Conservation (phyloP, 495 filamentous ascomycete genomes). For the Sabuloglossum arenarium region DNA sequence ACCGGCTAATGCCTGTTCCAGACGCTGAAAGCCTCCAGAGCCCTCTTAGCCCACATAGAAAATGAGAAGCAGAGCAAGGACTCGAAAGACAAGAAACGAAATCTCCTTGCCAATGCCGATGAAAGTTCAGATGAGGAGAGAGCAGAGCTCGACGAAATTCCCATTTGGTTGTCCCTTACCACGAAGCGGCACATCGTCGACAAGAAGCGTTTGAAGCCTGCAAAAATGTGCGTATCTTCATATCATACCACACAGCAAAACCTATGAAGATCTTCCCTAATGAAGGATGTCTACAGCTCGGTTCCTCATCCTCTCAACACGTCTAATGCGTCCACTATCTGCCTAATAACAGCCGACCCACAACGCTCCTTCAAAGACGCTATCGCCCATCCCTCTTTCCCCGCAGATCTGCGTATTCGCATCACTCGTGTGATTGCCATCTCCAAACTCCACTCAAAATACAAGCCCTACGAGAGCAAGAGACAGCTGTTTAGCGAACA, state of each 20-base stretch:
- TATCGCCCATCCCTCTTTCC: slow-evolving; percentile 53
- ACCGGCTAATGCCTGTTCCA: slow-evolving; percentile 15
- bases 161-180: slow-evolving; percentile 68
- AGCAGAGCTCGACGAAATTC: slow-evolving; percentile 24
- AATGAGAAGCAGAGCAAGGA: slow-evolving; percentile 35
- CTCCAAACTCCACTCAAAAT: slow-evolving; percentile 65
- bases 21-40: slow-evolving; percentile 60
- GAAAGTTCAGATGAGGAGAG: slow-evolving; percentile 32
- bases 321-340: slow-evolving; percentile 42
- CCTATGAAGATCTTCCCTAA: neutral
- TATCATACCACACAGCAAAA: slow-evolving; percentile 20
- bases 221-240: slow-evolving; percentile 26
- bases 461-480: slow-evolving; percentile 66
- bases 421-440: slow-evolving; percentile 69
- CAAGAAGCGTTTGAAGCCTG: slow-evolving; percentile 58
- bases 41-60: slow-evolving; percentile 63
- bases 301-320: slow-evolving; percentile 52
- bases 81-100: slow-evolving; percentile 39
- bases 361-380: slow-evolving; percentile 82
- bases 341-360: slow-evolving; percentile 69
- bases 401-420: slow-evolving; percentile 41
- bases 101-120: slow-evolving; percentile 43
- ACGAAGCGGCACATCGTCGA: slow-evolving; percentile 78
- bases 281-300: slow-evolving; percentile 9
- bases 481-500: slow-evolving; percentile 68